Base-by-base conservation (phyloP, 2,329 filamentous ascomycete genomes). In the Cercospora nicotianae region DNA sequence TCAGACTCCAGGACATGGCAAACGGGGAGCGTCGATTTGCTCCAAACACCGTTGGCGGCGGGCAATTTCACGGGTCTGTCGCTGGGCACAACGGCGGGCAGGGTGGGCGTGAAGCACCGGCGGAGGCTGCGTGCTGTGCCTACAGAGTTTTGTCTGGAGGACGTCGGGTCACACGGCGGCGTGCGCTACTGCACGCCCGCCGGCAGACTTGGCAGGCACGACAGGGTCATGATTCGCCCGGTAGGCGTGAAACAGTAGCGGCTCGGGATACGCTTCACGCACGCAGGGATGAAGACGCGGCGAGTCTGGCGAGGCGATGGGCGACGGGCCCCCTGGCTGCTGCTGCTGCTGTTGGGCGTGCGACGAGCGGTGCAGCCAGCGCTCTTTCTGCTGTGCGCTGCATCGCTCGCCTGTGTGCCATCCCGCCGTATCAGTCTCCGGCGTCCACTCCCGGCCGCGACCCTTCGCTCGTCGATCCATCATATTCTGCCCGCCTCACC, bases 131-230 rank as follows among this genome's bases (percentile, higher is more conserved):
- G 51, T n/a, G 42, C 51, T 57, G 51, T 26, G 51, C 51, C 20
- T 18, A 16, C 36, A 62, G 60, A 48, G 60, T 48, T 48, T 62
- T 57, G 51, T 53, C 39, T 63, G 42, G 60, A 63, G 60, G 20
- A 30, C 16, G 36, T 63, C 59, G 59, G 59, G 59, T 61, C 59
- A 26, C 59, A 61, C 59, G 45, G 18, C 20, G 39, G 20, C 26
- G 23, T 30, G 36, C 26, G 60, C 60, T 63, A 63, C 12, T 63
- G 60, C 48, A 20, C n/a, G 12, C 53, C 9, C 26, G 20, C 18
- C 61, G 16, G 26, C 20, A 28, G 20, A 58, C 61, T 64, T 64
- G 61, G 61, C 61, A 64, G 61, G 61, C 12, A 57, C 61, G 48
- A 3, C 28, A 8, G 28, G 4, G 61, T 16, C 16, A 10, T 64